Evolutionary conservation across 371 early-diverging fungal genomes (phyloP).

Genomic region (Phascolomyces articulosus): DNA sequence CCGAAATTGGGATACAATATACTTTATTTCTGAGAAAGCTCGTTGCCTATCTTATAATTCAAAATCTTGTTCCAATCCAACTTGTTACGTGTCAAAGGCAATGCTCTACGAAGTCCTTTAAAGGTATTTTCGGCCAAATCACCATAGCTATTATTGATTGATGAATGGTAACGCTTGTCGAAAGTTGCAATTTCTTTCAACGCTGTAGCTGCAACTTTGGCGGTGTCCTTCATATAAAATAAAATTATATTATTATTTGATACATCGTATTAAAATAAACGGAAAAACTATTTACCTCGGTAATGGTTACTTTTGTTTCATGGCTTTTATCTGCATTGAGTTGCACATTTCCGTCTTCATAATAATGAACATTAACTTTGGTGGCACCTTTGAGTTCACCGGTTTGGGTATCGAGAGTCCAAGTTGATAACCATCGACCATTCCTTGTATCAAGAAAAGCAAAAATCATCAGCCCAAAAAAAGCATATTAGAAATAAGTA

Average conservation of each 20-base stretch:
- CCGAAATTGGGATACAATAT: no score
- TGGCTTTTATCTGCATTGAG: constrained; percentile 76
- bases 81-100: constrained; percentile 92
- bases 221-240: constrained; percentile 38
- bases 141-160: constrained; percentile 82
- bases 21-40: constrained; percentile 45
- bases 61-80: constrained; percentile 90
- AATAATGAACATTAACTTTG: constrained; percentile 91
- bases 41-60: constrained; percentile 64
- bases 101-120: constrained; percentile 85
- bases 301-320: constrained; percentile 29
- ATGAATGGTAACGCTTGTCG: constrained; percentile 83
- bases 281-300: constrained; percentile 23
- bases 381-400: constrained; percentile 71
- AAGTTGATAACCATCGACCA: constrained; percentile 90
- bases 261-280: background rate
- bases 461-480: no score
- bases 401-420: constrained; percentile 65
- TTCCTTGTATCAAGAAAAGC: constrained; percentile 56
- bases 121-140: constrained; percentile 87
- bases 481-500: no score
- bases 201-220: constrained; percentile 55
- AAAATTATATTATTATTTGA: no score
- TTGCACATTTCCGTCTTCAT: constrained; percentile 98
- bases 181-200: constrained; percentile 68